These are phyloP conservation scores for Hygrocybe coccinea DNA, from an alignment of 768 basidiomycete species.

Conservation along the genomic window DNA sequence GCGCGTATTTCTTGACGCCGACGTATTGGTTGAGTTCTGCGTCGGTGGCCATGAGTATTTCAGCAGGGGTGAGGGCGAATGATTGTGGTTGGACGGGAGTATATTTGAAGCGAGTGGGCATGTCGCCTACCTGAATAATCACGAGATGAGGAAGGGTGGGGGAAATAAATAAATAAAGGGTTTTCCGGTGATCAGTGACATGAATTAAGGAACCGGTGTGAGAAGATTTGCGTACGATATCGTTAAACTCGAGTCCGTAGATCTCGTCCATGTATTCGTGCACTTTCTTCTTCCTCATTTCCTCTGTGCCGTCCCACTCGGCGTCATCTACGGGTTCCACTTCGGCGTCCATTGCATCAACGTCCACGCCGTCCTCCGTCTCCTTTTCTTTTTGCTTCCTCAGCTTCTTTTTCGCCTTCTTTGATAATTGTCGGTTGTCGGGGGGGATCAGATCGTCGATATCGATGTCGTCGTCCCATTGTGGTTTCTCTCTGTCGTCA, in stretches of 20 bases:
- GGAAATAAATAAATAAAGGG: too few relatives aligned
- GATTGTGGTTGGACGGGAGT: slow-evolving; percentile 55
- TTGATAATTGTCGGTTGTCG: slow-evolving; percentile 33
- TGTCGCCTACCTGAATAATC: slow-evolving; percentile 67
- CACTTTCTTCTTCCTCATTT: slow-evolving; percentile 77
- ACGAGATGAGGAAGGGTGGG: too few relatives aligned
- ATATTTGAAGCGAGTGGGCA: slow-evolving; percentile 94
- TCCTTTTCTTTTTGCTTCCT: slow-evolving; percentile 36
- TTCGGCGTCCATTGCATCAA: slow-evolving; percentile 55
- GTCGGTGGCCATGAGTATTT: slow-evolving; percentile 89
- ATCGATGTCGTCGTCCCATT: slow-evolving; percentile 89
- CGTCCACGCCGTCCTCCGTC: slow-evolving; percentile 46
- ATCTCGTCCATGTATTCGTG: slow-evolving; percentile 91
- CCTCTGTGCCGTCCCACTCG: slow-evolving; percentile 86
- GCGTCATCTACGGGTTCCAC: slow-evolving; percentile 49
- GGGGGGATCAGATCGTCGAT: slow-evolving; percentile 56
- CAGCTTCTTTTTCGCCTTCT: slow-evolving; percentile 56
- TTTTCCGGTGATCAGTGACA: neutral
- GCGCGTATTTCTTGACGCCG: slow-evolving; percentile 84
- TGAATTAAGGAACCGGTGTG: too few relatives aligned
- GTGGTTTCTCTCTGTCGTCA: slow-evolving; percentile 58
- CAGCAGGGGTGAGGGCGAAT: slow-evolving; percentile 72
- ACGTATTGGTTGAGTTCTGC: slow-evolving; percentile 89
- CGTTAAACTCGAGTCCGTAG: slow-evolving; percentile 90
- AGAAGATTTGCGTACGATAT: slow-evolving; percentile 58